These are phyloP conservation scores for Melaleuca quinquenervia DNA, from an alignment of 345 rosid species.

Conservation along the genomic window DNA sequence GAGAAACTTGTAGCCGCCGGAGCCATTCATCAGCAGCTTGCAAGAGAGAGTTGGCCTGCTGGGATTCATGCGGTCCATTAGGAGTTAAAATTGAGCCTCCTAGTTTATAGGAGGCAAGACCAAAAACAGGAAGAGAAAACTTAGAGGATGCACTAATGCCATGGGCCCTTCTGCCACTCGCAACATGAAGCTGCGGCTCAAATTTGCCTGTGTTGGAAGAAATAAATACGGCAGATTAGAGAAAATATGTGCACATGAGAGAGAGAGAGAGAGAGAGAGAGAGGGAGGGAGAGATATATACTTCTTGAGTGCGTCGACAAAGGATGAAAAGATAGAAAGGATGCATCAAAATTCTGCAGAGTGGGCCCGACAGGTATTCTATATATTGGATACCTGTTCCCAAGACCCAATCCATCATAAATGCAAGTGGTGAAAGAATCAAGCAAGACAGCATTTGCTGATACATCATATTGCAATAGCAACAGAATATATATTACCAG, in stretches of 20 bases:
- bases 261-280: neutral
- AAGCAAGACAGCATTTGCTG: neutral
- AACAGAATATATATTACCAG: conserved; percentile 36
- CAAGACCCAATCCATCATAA: neutral
- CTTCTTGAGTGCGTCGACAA: conserved; percentile 47
- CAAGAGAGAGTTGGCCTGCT: conserved; percentile 21
- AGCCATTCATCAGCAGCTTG: conserved; percentile 46
- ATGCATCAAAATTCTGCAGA: conserved; percentile 66
- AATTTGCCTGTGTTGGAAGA: conserved; percentile 20
- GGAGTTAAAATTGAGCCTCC: conserved; percentile 47
- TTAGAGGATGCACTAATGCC: conserved; percentile 25
- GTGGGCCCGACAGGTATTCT: conserved; percentile 75
- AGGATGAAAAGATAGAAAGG: conserved; percentile 71
- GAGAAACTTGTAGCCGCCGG: conserved; percentile 23
- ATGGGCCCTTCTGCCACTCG: conserved; percentile 15
- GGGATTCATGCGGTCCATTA: conserved; percentile 27
- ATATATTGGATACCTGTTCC: conserved; percentile 76
- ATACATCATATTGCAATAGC: neutral
- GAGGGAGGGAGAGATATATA: conserved; percentile 11
- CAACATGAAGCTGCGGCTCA: conserved; percentile 11
- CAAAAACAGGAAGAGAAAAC: conserved; percentile 47
- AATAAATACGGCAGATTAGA: neutral
- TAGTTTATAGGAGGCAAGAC: conserved; percentile 66
- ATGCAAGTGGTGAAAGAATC: neutral
- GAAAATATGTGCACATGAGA: neutral